phyloP scores from a whole-genome alignment of 2,329 filamentous ascomycete genomes.

The Gnomoniopsis sp. region DNA sequence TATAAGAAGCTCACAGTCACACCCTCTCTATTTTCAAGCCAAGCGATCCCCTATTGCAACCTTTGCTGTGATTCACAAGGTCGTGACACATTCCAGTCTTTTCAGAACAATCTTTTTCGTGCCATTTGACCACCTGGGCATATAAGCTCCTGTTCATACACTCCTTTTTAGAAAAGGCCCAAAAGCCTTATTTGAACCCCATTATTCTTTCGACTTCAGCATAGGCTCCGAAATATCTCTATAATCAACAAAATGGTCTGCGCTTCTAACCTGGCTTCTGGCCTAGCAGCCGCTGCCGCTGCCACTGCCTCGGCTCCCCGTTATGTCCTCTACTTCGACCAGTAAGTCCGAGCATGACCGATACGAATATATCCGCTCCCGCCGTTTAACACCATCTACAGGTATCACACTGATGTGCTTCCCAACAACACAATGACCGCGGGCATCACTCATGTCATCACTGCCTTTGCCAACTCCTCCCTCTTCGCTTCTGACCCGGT shows the following conservation, averaged over 20 bases:
- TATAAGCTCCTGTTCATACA: no score
- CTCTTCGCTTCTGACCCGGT: slow-evolving; percentile 44
- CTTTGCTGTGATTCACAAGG: no score
- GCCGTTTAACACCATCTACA: neutral
- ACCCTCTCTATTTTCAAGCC: no score
- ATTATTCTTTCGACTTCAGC: neutral
- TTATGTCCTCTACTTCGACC: slow-evolving; percentile 16
- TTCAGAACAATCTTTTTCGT: no score
- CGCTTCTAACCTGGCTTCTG: neutral
- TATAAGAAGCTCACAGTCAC: neutral
- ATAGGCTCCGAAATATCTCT: neutral
- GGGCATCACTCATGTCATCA: slow-evolving; percentile 52
- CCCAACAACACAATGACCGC: slow-evolving; percentile 28
- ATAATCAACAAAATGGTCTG: slow-evolving; percentile 13
- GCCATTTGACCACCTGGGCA: no score
- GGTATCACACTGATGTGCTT: slow-evolving; percentile 10
- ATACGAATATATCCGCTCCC: neutral
- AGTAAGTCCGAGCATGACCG: neutral
- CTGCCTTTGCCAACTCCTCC: slow-evolving; percentile 50
- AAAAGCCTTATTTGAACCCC: no score
- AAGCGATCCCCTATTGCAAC: no score
- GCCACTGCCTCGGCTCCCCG: slow-evolving; percentile 4
- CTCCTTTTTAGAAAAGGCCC: no score
- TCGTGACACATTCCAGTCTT: no score
- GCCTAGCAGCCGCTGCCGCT: slow-evolving; percentile 4